Evolutionary conservation across 2,329 filamentous ascomycete species (phyloP).

Genomic region (Claviceps digitariae): DNA sequence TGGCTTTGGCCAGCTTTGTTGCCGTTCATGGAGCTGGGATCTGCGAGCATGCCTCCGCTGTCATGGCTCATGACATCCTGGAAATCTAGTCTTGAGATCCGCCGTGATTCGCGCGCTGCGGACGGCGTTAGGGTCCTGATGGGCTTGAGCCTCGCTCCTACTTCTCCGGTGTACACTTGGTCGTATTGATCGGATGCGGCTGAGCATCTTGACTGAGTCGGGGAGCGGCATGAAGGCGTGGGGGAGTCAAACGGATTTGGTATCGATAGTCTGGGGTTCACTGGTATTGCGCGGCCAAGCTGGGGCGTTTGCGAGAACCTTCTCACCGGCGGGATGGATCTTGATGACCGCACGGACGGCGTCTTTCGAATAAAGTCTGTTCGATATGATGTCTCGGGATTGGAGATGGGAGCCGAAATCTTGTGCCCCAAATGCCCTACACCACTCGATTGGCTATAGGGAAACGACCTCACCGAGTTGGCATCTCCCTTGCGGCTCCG

Average conservation of each 20-base stretch:
- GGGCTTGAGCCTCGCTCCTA: slow-evolving; percentile 17
- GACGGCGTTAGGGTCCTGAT: slow-evolving; percentile 26
- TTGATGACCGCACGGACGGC: slow-evolving; percentile 6
- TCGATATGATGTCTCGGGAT: slow-evolving; percentile 25
- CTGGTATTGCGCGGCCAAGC: not conserved
- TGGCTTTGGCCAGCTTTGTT: slow-evolving; percentile 4
- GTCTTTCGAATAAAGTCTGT: slow-evolving; percentile 39
- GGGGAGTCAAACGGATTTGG: slow-evolving; percentile 24
- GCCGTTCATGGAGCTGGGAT: slow-evolving; percentile 26
- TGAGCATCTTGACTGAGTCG: slow-evolving; percentile 9
- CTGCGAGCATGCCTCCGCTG: slow-evolving; percentile 40
- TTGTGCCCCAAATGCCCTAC: slow-evolving; percentile 25
- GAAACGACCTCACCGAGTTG: slow-evolving; percentile 9
- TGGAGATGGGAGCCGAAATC: slow-evolving; percentile 43
- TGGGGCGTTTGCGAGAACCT: not conserved
- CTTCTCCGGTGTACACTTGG: slow-evolving; percentile 14
- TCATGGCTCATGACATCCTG: slow-evolving; percentile 31
- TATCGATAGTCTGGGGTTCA: slow-evolving; percentile 16
- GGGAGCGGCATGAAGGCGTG: slow-evolving; percentile 12
- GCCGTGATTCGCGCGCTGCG: slow-evolving; percentile 13
- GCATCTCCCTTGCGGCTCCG: slow-evolving; percentile 15
- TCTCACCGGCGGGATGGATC: slow-evolving; percentile 2
- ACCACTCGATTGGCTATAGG: slow-evolving; percentile 8
- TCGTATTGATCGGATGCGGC: slow-evolving; percentile 14
- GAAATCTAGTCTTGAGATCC: slow-evolving; percentile 19